Evolutionary conservation across 805 yeast species (phyloP).

Genomic region (Tetrapisispora nanseiensis): DNA sequence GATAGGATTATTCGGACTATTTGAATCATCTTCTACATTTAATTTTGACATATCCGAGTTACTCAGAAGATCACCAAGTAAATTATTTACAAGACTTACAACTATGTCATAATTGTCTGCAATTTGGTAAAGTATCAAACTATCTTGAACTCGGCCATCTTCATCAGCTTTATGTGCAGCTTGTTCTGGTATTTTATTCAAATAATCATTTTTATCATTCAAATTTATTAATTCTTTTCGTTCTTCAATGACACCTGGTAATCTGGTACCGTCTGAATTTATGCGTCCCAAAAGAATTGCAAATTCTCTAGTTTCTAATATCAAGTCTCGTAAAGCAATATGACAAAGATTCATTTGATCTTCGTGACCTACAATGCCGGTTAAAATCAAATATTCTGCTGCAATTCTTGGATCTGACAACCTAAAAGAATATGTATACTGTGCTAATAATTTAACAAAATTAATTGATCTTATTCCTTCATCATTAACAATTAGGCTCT

Average conservation of each 20-base stretch:
- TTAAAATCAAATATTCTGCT: constrained; percentile 70
- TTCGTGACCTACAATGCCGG: constrained; percentile 42
- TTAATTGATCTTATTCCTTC: constrained; percentile 29
- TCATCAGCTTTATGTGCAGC: constrained; percentile 85
- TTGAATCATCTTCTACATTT: constrained; percentile 31
- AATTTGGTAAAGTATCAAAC: constrained; percentile 75
- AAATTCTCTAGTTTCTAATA: constrained; percentile 80
- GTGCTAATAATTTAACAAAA: constrained; percentile 60
- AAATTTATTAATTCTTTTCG: constrained; percentile 59
- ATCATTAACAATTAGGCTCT: constrained; percentile 23
- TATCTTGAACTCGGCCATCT: constrained; percentile 82
- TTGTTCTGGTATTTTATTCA: constrained; percentile 65
- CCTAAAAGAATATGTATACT: constrained; percentile 74
- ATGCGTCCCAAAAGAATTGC: constrained; percentile 72
- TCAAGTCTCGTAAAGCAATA: constrained; percentile 74
- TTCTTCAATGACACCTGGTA: constrained; percentile 77
- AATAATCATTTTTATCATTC: constrained; percentile 47
- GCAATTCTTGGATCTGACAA: constrained; percentile 84
- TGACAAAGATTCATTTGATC: constrained; percentile 52
- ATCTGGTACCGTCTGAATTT: constrained; percentile 62
- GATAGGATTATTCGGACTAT: constrained; percentile 35
- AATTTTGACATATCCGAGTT: constrained; percentile 60
- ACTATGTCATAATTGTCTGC: constrained; percentile 84
- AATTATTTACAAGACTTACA: constrained; percentile 58
- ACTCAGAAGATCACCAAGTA: constrained; percentile 69